These are phyloP conservation scores for Calocybe cyanea DNA, from an alignment of 768 basidiomycete genomes.

Conservation along the genomic window DNA sequence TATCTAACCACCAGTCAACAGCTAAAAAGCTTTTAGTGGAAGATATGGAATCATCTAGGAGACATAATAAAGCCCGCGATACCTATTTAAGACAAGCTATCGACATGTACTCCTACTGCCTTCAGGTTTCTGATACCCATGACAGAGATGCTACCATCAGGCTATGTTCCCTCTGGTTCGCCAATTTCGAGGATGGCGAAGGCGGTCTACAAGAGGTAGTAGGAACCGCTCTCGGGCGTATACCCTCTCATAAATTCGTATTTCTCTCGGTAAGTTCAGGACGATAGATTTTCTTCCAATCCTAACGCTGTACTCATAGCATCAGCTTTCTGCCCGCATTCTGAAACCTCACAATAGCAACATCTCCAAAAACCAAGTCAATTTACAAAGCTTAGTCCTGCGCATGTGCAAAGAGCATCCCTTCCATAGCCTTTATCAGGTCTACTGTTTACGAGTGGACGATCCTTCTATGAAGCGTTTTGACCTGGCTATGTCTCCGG, in stretches of 20 bases:
- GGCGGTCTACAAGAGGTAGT: constrained; percentile 40
- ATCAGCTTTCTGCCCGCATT: constrained; percentile 91
- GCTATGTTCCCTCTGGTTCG: constrained; percentile 89
- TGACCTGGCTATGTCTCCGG: constrained; percentile 33
- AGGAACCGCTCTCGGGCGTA: constrained; percentile 42
- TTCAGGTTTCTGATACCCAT: constrained; percentile 63
- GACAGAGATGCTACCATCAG: constrained; percentile 80
- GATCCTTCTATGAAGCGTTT: constrained; percentile 34
- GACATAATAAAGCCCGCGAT: constrained; percentile 52
- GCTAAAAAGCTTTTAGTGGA: constrained; percentile 35
- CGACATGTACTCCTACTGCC: constrained; percentile 79
- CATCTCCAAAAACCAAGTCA: constrained; percentile 42
- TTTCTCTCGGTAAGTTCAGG: constrained; percentile 61
- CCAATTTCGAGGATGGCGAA: constrained; percentile 64
- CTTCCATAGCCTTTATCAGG: constrained; percentile 89
- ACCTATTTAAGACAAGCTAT: constrained; percentile 73
- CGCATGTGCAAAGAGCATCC: constrained; percentile 89
- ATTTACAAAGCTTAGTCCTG: constrained; percentile 60
- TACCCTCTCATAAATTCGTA: constrained; percentile 87
- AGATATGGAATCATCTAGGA: constrained; percentile 46
- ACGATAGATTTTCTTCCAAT: not conserved
- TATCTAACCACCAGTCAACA: constrained; percentile 23
- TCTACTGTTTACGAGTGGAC: constrained; percentile 64
- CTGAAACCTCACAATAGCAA: constrained; percentile 34
- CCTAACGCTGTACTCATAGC: constrained; percentile 29